Base-by-base conservation (phyloP, 1,139 yeast species). In the Pneumocystis wakefieldiae region DNA sequence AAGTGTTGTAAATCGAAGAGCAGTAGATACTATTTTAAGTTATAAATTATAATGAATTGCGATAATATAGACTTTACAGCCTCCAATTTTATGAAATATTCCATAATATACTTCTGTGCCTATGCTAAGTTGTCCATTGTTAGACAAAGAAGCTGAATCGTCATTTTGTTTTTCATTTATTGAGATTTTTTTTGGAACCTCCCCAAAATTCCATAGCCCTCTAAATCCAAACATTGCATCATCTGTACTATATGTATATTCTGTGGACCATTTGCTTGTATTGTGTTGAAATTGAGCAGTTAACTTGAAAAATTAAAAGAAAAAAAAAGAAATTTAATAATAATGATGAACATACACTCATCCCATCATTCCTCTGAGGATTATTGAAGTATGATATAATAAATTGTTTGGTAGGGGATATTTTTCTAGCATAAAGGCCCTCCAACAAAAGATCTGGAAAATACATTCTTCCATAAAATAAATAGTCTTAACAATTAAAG, bases 41-140 rank as follows among this genome's bases (percentile, higher is more conserved):
- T 10, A 37, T 17, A 77, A n/a, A 41, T 38, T 36, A 68, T 57
- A 24, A 38, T 39, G 8, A 29, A 59, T 36, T n/a, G 60, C n/a
- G 15, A 15, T n/a, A 35, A 32, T n/a, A 36, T 17, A 19, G 53
- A 14, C 14, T 65, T 59, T 63, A 63, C 65, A 70, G 0, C 92
- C 94, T 0, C 95, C 95, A 67, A 92, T 85, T 80, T 89, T 85
- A 62, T 88, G 84, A 64, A 82, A 74, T 0, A 91, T 83, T 0
- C 96, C 96, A 69, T 87, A 87, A 91, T 96, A 94, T 12, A 90
- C 69, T 73, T 94, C 99, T 7, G 87, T 81, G 0, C 98, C 98
- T 0, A 89, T 70, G 0, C 92, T 84, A 1, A 85, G 79, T 66
- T 80, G 81, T 17, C 67, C 66, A 38, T 59, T 35, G 38, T 60